These are phyloP conservation scores for Paraphaeosphaeria sporulosa DNA, from an alignment of 2,329 filamentous ascomycete genomes.

Conservation along the genomic window DNA sequence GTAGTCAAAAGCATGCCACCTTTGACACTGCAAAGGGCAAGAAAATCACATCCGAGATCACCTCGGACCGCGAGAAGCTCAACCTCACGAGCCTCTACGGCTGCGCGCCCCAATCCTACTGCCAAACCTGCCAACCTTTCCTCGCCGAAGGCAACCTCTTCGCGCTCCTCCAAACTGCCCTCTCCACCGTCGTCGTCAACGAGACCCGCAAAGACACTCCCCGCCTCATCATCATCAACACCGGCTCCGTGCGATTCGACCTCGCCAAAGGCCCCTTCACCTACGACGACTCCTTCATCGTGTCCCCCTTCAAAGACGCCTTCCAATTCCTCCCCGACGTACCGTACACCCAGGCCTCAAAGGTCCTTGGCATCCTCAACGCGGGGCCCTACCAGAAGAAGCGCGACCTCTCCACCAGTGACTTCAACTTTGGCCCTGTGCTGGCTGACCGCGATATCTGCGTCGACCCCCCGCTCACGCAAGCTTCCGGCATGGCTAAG, in stretches of 20 bases:
- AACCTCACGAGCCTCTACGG: slow-evolving; percentile 66
- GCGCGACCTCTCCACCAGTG: slow-evolving; percentile 36
- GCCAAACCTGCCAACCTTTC: slow-evolving; percentile 64
- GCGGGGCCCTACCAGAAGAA: slow-evolving; percentile 49
- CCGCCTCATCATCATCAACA: slow-evolving; percentile 67
- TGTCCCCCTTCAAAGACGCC: slow-evolving; percentile 62
- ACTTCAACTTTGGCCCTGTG: slow-evolving; percentile 48
- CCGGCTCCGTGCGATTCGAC: slow-evolving; percentile 68
- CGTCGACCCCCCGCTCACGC: slow-evolving; percentile 54
- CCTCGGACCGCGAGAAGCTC: slow-evolving; percentile 58
- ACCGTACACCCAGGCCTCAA: slow-evolving; percentile 56
- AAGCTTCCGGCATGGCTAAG: slow-evolving; percentile 30
- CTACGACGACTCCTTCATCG: slow-evolving; percentile 61
- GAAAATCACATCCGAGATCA: slow-evolving; percentile 59
- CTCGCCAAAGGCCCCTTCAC: slow-evolving; percentile 70
- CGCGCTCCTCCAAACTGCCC: slow-evolving; percentile 59
- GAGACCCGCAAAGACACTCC: slow-evolving; percentile 58
- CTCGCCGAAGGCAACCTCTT: slow-evolving; percentile 63
- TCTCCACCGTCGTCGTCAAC: slow-evolving; percentile 62
- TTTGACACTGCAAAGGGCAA: slow-evolving; percentile 62
- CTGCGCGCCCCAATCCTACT: slow-evolving; percentile 68
- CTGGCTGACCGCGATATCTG: slow-evolving; percentile 56
- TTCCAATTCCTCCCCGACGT: slow-evolving; percentile 64
- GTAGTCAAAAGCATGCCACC: slow-evolving; percentile 51
- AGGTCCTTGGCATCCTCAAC: slow-evolving; percentile 55